phyloP scores from a whole-genome alignment of 2,329 filamentous ascomycete genomes.

The Penicillium oxalicum region DNA sequence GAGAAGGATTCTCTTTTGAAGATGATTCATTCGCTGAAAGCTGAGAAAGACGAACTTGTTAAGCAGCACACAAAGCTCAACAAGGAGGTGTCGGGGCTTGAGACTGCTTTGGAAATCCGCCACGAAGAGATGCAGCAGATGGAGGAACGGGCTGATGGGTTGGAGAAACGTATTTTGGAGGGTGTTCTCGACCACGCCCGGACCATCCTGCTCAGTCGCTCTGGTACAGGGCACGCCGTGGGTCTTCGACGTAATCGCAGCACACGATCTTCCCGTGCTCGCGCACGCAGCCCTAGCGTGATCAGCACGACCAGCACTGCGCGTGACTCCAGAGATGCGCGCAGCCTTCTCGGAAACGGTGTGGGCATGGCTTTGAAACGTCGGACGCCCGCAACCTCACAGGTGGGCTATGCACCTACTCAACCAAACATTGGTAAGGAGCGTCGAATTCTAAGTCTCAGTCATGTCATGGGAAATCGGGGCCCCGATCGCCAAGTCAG shows the following conservation, averaged over 20 bases:
- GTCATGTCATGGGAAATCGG: slow-evolving; percentile 75
- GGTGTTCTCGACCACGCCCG: slow-evolving; percentile 95
- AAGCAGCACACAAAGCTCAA: slow-evolving; percentile 73
- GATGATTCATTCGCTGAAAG: slow-evolving; percentile 46
- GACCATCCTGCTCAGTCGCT: slow-evolving; percentile 66
- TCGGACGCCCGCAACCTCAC: slow-evolving; percentile 44
- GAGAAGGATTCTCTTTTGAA: slow-evolving; percentile 59
- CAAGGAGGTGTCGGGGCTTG: slow-evolving; percentile 82
- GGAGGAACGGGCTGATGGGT: slow-evolving; percentile 77
- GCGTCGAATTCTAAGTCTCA: slow-evolving; percentile 82
- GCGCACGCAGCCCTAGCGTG: slow-evolving; percentile 29
- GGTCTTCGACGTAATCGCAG: slow-evolving; percentile 47
- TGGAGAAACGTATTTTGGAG: slow-evolving; percentile 89
- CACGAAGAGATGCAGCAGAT: slow-evolving; percentile 87
- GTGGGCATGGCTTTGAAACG: slow-evolving; percentile 47
- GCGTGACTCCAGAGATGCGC: slow-evolving; percentile 30
- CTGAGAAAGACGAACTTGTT: slow-evolving; percentile 60
- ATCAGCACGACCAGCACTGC: slow-evolving; percentile 31
- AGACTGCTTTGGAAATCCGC: slow-evolving; percentile 81
- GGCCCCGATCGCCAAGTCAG: slow-evolving; percentile 30
- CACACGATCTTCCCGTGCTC: slow-evolving; percentile 32
- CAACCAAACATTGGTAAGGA: slow-evolving; percentile 48
- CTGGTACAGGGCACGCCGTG: slow-evolving; percentile 50
- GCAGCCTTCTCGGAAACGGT: slow-evolving; percentile 36
- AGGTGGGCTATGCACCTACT: slow-evolving; percentile 38